Evolutionary conservation across 2,329 filamentous ascomycete genomes (phyloP).

Genomic region (Sporothrix luriei): DNA sequence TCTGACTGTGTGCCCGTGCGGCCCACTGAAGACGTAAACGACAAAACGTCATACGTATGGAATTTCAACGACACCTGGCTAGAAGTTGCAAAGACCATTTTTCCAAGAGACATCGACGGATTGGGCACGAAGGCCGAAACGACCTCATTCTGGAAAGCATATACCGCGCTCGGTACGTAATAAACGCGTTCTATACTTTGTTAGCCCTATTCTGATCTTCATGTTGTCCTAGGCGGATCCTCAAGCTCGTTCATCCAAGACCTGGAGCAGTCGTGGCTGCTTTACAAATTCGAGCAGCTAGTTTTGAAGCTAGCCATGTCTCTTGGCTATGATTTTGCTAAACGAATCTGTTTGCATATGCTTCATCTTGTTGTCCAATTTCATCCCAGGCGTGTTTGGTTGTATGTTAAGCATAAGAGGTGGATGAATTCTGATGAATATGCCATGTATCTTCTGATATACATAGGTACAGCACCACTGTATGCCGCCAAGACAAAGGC

Average conservation of each 20-base stretch:
- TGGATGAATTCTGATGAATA: slow-evolving; percentile 3
- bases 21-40: background rate
- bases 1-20: background rate
- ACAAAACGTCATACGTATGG: background rate
- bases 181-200: no score
- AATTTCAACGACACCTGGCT: background rate
- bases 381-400: background rate
- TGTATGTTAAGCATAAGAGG: background rate
- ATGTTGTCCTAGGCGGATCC: background rate
- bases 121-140: background rate
- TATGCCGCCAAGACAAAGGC: background rate
- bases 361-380: background rate
- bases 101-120: background rate
- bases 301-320: background rate
- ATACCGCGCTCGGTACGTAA: no score
- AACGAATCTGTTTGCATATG: background rate
- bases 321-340: background rate
- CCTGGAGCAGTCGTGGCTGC: background rate
- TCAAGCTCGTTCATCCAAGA: background rate
- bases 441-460: background rate
- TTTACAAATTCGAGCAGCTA: background rate
- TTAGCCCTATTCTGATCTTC: background rate
- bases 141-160: background rate
- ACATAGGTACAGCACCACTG: background rate
- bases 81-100: background rate